A percentile compares a stretch with the other conserved stretches of the same genome.
phyloP scores from a whole-genome alignment of 2,329 filamentous ascomycete genomes.

The Hypomyces perniciosus region DNA sequence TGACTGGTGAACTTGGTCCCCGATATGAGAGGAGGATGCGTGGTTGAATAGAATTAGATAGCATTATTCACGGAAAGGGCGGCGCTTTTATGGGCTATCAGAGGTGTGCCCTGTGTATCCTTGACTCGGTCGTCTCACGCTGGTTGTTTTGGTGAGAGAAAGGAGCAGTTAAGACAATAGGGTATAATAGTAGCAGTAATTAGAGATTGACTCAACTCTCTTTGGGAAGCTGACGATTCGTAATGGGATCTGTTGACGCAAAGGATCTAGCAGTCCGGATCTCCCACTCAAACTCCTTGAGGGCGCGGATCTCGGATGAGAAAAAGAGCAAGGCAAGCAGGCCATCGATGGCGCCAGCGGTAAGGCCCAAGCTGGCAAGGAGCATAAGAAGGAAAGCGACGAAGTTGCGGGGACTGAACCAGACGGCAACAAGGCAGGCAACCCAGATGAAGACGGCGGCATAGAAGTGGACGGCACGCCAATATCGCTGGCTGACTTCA shows the following conservation, averaged over 20 bases:
- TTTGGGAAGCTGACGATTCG: not conserved
- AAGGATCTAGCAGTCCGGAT: constrained; percentile 60
- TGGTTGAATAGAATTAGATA: constrained; percentile 5
- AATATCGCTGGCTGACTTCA: constrained; percentile 64
- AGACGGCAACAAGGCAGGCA: constrained; percentile 73
- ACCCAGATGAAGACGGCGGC: constrained; percentile 60
- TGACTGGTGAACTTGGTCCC: too few relatives aligned
- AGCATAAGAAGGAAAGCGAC: constrained; percentile 77
- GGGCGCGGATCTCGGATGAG: constrained; percentile 69
- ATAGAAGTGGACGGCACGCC: constrained; percentile 70
- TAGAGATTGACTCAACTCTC: too few relatives aligned
- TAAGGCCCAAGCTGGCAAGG: constrained; percentile 69
- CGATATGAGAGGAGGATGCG: not conserved
- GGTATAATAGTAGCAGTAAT: too few relatives aligned
- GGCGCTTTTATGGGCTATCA: not conserved
- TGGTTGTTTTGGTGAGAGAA: too few relatives aligned
- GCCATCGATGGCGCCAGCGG: constrained; percentile 73
- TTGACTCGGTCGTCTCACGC: not conserved
- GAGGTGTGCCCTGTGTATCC: not conserved
- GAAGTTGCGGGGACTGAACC: constrained; percentile 75
- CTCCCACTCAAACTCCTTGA: constrained; percentile 94
- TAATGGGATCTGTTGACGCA: constrained; percentile 17
- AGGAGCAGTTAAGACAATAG: too few relatives aligned
- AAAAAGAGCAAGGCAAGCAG: constrained; percentile 85
- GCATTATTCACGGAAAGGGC: constrained; percentile 11